Conservation (phyloP, 139 green algal genomes). For the Desmodesmus armatus region DNA sequence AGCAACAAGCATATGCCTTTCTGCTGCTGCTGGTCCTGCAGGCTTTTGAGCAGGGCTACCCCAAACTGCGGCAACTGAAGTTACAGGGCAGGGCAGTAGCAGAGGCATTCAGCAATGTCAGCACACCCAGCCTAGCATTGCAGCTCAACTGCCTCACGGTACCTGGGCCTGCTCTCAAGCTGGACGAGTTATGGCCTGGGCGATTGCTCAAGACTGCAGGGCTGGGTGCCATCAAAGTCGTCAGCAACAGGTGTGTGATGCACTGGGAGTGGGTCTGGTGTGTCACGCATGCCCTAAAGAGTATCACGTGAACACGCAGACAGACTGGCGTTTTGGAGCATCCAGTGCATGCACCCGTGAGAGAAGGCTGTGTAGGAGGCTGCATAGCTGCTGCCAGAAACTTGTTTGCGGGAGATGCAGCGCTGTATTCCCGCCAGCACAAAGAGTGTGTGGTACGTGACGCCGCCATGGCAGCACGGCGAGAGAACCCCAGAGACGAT, state of each 20-base stretch:
- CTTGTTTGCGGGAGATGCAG: not conserved
- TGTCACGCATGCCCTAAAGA: not conserved
- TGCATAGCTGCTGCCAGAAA: not conserved
- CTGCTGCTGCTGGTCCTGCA: not conserved
- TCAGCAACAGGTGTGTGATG: not conserved
- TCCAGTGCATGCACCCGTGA: not conserved
- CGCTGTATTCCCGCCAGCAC: not conserved
- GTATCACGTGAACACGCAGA: no score
- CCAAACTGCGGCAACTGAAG: not conserved
- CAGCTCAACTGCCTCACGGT: slow-evolving; percentile 39
- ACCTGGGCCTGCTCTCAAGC: not conserved
- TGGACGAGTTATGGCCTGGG: not conserved
- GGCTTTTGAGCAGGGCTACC: slow-evolving; percentile 22
- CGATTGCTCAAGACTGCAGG: slow-evolving; percentile 16
- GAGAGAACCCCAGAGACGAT: not conserved
- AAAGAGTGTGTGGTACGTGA: not conserved
- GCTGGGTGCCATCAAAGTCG: not conserved
- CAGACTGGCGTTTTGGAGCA: not conserved
- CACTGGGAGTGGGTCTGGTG: not conserved
- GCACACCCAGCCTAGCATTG: not conserved
- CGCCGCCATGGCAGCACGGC: not conserved
- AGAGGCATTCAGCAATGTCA: not conserved
- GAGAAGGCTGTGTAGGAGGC: not conserved
- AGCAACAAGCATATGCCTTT: not conserved
- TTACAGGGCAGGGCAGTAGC: not conserved